phyloP scores from a whole-genome alignment of 2,329 filamentous ascomycete genomes.

The Ceratocystis huliohia region DNA sequence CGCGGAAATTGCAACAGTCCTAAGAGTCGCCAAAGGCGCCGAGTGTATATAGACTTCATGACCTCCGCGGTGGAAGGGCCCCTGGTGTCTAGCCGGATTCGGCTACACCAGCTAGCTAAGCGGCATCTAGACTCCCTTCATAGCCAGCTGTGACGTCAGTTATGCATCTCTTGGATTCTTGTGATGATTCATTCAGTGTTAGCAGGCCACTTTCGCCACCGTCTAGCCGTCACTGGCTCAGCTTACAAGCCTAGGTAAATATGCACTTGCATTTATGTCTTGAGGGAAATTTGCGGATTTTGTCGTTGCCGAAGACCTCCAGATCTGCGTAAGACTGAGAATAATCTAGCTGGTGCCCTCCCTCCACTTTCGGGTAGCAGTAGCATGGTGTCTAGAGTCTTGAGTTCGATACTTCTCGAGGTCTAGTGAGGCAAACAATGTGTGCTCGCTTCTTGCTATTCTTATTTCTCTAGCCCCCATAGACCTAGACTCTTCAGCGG shows the following conservation, averaged over 20 bases:
- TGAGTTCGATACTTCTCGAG: neutral
- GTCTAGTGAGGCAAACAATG: no score
- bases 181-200: neutral
- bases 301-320: neutral
- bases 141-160: neutral
- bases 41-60: constrained; percentile 6
- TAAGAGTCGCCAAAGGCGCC: neutral
- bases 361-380: neutral
- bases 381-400: neutral
- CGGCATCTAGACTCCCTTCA: neutral
- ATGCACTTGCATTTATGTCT: neutral
- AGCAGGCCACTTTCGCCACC: neutral
- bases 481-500: no score
- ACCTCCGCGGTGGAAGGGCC: neutral
- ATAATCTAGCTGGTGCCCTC: neutral
- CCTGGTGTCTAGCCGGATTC: neutral
- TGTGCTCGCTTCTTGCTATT: no score
- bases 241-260: neutral
- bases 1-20: no score
- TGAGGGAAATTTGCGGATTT: neutral
- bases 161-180: neutral
- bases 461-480: no score
- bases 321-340: neutral
- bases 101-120: neutral
- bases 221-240: neutral